Percentiles rank a stretch among this genome's conserved stretches.
These are phyloP conservation scores for Pseudogymnoascus sp. DNA, from an alignment of 2,329 filamentous ascomycete species.

Conservation along the genomic window DNA sequence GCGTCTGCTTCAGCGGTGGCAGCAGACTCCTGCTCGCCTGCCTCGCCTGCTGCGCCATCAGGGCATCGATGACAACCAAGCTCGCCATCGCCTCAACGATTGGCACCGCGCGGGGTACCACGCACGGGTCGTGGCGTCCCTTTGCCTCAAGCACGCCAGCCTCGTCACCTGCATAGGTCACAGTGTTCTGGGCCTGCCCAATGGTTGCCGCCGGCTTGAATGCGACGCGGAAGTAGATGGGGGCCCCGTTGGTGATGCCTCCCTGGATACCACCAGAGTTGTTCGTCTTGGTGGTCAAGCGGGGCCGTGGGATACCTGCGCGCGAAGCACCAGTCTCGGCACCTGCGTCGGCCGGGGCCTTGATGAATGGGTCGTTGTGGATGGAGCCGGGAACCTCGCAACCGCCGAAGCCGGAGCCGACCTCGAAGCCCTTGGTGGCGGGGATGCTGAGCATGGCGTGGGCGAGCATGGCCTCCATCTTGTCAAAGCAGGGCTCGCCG, in stretches of 20 bases:
- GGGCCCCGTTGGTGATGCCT: conserved; percentile 87
- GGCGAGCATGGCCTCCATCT: conserved; percentile 82
- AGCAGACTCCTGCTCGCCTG: conserved; percentile 40
- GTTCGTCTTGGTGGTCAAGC: conserved; percentile 82
- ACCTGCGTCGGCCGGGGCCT: conserved; percentile 36
- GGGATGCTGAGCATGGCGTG: conserved; percentile 96
- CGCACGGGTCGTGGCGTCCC: conserved; percentile 89
- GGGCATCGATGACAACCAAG: conserved; percentile 76
- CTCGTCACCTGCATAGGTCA: conserved; percentile 62
- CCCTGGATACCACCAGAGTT: conserved; percentile 93
- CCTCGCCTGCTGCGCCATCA: conserved; percentile 71
- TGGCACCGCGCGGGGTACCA: conserved; percentile 79
- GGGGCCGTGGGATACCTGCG: conserved; percentile 45
- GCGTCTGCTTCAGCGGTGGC: conserved; percentile 32
- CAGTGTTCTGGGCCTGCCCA: conserved; percentile 76
- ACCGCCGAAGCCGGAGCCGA: conserved; percentile 86
- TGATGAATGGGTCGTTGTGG: conserved; percentile 84
- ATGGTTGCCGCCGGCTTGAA: conserved; percentile 97
- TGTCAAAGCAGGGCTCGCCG: conserved; percentile 92
- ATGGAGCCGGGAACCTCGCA: conserved; percentile 78
- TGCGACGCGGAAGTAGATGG: conserved; percentile 87
- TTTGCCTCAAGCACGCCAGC: conserved; percentile 81
- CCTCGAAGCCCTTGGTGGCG: conserved; percentile 90
- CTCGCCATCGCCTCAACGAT: conserved; percentile 91
- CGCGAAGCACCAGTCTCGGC: conserved; percentile 39